Evolutionary conservation across 2,329 filamentous ascomycete genomes (phyloP).

Genomic region (Fusarium tricinctum): DNA sequence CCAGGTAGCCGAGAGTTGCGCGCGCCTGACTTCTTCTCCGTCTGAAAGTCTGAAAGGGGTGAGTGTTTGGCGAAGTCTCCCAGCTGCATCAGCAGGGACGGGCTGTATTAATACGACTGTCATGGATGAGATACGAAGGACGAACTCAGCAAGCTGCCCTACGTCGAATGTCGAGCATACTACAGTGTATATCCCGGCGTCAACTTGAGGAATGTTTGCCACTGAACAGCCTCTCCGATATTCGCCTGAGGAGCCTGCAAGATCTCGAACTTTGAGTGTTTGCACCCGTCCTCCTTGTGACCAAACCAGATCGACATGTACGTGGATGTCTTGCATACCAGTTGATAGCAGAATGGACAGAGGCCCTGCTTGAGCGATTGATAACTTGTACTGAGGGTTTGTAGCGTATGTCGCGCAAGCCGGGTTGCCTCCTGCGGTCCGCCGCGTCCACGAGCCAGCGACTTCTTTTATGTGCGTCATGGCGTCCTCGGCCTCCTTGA

Average conservation of each 20-base stretch:
- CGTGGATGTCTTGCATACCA: slow-evolving; percentile 74
- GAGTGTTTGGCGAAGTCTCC: slow-evolving; percentile 75
- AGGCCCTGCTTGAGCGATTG: slow-evolving; percentile 68
- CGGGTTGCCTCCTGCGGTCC: slow-evolving; percentile 87
- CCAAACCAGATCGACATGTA: slow-evolving; percentile 89
- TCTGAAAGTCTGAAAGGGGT: slow-evolving; percentile 66
- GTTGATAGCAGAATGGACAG: slow-evolving; percentile 82
- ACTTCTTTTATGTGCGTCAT: slow-evolving; percentile 72
- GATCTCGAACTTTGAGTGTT: slow-evolving; percentile 78
- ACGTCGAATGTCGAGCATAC: slow-evolving; percentile 93
- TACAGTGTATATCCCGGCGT: slow-evolving; percentile 84
- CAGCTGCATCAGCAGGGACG: slow-evolving; percentile 81
- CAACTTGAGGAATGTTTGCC: slow-evolving; percentile 72
- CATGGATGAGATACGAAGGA: slow-evolving; percentile 79
- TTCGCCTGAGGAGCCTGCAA: slow-evolving; percentile 87
- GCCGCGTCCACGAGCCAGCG: slow-evolving; percentile 78
- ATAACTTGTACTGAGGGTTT: slow-evolving; percentile 88
- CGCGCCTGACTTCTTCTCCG: slow-evolving; percentile 58
- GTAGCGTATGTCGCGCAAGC: slow-evolving; percentile 80
- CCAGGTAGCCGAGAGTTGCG: slow-evolving; percentile 57
- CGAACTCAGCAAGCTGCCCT: slow-evolving; percentile 81
- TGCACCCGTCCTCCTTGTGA: slow-evolving; percentile 79
- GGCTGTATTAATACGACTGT: slow-evolving; percentile 67
- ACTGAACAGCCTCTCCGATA: slow-evolving; percentile 86
- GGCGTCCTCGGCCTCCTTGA: slow-evolving; percentile 72